These are phyloP conservation scores for Lepidium aucheri DNA, from an alignment of 345 rosid genomes.

Conservation along the genomic window DNA sequence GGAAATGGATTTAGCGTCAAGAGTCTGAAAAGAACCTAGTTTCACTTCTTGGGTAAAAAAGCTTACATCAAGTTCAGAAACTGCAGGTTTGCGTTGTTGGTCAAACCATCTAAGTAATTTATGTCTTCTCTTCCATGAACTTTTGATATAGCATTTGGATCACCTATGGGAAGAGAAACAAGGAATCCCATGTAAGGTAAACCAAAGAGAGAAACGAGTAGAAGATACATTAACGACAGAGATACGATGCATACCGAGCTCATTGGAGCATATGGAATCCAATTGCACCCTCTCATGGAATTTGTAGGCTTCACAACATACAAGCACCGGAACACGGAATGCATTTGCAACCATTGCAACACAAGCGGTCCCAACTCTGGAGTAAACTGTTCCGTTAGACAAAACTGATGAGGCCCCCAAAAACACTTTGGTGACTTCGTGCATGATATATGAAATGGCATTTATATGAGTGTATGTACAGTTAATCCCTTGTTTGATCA, in stretches of 20 bases:
- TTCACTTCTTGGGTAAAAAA: not conserved
- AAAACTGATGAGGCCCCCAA: constrained; percentile 90
- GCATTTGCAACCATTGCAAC: constrained; percentile 97
- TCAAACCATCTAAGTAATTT: constrained; percentile 45
- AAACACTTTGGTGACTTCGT: constrained; percentile 89
- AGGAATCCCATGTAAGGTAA: not conserved
- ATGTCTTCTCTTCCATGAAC: constrained; percentile 63
- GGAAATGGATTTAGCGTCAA: constrained; percentile 10
- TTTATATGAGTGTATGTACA: constrained; percentile 88
- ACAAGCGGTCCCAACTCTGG: constrained; percentile 92
- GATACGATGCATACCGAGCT: constrained; percentile 59
- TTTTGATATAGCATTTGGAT: constrained; percentile 76
- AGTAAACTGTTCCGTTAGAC: constrained; percentile 94
- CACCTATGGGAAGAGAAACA: constrained; percentile 43
- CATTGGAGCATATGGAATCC: constrained; percentile 92
- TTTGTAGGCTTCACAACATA: constrained; percentile 95
- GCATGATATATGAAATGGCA: constrained; percentile 89
- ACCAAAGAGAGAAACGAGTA: not conserved
- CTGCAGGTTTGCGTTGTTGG: constrained; percentile 61
- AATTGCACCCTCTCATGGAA: constrained; percentile 93
- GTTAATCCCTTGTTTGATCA: constrained; percentile 71
- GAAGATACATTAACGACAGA: not conserved
- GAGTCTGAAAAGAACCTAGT: not conserved
- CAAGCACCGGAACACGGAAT: constrained; percentile 71
- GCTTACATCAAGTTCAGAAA: constrained; percentile 72